Percentiles rank a stretch among this genome's conserved stretches.
These are phyloP conservation scores for Scortechinia acanthostroma DNA, from an alignment of 2,329 filamentous ascomycete species.

Conservation along the genomic window DNA sequence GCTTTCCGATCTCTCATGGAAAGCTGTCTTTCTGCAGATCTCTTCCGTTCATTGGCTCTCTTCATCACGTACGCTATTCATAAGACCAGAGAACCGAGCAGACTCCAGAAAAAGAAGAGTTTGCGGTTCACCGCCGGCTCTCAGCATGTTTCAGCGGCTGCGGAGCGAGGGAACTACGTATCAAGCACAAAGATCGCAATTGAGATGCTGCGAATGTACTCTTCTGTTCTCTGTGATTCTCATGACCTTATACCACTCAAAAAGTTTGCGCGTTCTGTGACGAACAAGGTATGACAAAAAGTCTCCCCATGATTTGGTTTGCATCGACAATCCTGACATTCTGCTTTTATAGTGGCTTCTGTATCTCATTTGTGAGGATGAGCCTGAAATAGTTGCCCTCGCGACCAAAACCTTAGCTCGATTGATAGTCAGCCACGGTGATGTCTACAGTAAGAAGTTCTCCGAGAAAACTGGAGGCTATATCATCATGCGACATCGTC, in stretches of 20 bases:
- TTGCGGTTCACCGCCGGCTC: neutral
- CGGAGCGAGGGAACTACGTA: slow-evolving; percentile 10
- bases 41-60: slow-evolving; percentile 77
- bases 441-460: slow-evolving; percentile 79
- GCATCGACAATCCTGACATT: slow-evolving; percentile 12
- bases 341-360: slow-evolving; percentile 68
- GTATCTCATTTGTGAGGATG: slow-evolving; percentile 80
- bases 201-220: neutral
- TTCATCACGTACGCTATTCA: slow-evolving; percentile 92
- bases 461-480: slow-evolving; percentile 79
- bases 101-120: slow-evolving; percentile 14
- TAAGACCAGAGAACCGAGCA: slow-evolving; percentile 31
- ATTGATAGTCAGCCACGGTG: slow-evolving; percentile 75
- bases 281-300: slow-evolving; percentile 1
- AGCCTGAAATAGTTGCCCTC: slow-evolving; percentile 74
- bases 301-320: slow-evolving; percentile 11
- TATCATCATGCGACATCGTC: slow-evolving; percentile 70
- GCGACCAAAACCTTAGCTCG: slow-evolving; percentile 78
- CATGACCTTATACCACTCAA: neutral
- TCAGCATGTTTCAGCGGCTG: neutral
- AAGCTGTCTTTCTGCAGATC: slow-evolving; percentile 75
- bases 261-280: neutral
- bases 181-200: slow-evolving; percentile 15
- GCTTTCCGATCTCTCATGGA: slow-evolving; percentile 76
- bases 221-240: neutral